Evolutionary conservation across 768 basidiomycete genomes (phyloP).

Genomic region (Collybiopsis confluens): DNA sequence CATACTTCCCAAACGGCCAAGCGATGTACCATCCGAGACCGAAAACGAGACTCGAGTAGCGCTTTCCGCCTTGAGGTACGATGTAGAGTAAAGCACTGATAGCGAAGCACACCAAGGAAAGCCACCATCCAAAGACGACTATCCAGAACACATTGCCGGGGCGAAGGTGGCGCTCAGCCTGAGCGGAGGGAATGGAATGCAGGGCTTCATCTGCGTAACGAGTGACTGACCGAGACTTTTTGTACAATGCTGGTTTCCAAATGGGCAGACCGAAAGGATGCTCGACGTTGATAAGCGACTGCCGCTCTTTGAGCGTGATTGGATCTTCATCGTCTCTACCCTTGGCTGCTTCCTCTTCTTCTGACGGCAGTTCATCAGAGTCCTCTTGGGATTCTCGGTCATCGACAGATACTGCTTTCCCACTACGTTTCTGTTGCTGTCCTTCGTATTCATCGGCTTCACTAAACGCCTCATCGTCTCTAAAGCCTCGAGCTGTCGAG

Average conservation of each 20-base stretch:
- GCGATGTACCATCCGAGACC: constrained; percentile 95
- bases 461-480: constrained; percentile 45
- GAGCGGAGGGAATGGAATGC: constrained; percentile 87
- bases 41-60: constrained; percentile 81
- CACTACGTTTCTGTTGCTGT: constrained; percentile 30
- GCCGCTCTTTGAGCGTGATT: constrained; percentile 90
- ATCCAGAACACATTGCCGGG: constrained; percentile 96
- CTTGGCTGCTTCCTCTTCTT: constrained; percentile 35
- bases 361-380: constrained; percentile 27
- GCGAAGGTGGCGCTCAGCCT: constrained; percentile 87
- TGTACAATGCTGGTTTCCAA: constrained; percentile 99
- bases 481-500: constrained; percentile 42
- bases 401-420: constrained; percentile 39
- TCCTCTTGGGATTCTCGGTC: constrained; percentile 24
- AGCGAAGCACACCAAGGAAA: constrained; percentile 65
- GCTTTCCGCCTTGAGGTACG: constrained; percentile 76
- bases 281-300: constrained; percentile 97
- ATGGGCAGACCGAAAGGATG: constrained; percentile 99
- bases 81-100: constrained; percentile 66
- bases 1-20: constrained; percentile 99
- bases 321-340: constrained; percentile 63
- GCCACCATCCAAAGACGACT: constrained; percentile 90
- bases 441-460: constrained; percentile 51
- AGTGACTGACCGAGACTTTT: constrained; percentile 94
- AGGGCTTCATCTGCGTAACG: constrained; percentile 94